Evolutionary conservation across 306 rosid genomes (phyloP).

Genomic region (Crotalaria pallida): DNA sequence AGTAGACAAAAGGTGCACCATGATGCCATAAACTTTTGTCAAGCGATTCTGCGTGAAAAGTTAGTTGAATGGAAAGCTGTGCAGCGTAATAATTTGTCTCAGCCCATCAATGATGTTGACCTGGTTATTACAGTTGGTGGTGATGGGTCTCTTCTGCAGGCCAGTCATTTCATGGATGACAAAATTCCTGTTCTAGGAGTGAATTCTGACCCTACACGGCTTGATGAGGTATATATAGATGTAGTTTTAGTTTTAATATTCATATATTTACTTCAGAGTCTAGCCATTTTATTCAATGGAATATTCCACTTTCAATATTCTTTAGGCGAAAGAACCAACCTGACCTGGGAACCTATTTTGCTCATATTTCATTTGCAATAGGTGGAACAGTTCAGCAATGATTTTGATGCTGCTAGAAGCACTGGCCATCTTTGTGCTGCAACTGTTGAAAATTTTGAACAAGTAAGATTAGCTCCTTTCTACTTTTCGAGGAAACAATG

Average conservation of each 20-base stretch:
- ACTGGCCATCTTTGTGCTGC: conserved; percentile 83
- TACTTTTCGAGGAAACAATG: not conserved
- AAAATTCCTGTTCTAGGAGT: conserved; percentile 83
- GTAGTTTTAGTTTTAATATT: conserved; percentile 1
- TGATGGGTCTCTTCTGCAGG: conserved; percentile 87
- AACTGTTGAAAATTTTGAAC: conserved; percentile 70
- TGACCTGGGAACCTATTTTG: not conserved
- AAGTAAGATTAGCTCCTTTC: conserved; percentile 38
- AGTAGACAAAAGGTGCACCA: conserved; percentile 62
- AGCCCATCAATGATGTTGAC: conserved; percentile 69
- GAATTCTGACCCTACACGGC: conserved; percentile 83
- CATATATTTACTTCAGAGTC: conserved; percentile 1
- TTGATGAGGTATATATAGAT: conserved; percentile 56
- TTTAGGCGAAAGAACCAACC: not conserved
- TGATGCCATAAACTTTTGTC: conserved; percentile 65
- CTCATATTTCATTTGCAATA: conserved; percentile 26
- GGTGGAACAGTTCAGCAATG: conserved; percentile 56
- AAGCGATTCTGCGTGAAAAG: conserved; percentile 59
- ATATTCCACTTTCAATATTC: not conserved
- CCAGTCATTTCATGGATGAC: conserved; percentile 79
- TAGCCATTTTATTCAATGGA: not conserved
- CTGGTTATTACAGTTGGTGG: conserved; percentile 85
- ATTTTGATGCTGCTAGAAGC: conserved; percentile 86
- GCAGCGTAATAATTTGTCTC: conserved; percentile 37
- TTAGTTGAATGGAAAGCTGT: conserved; percentile 71